Evolutionary conservation across 2,329 filamentous ascomycete species (phyloP).

Genomic region (Corniculantispora saksenae): DNA sequence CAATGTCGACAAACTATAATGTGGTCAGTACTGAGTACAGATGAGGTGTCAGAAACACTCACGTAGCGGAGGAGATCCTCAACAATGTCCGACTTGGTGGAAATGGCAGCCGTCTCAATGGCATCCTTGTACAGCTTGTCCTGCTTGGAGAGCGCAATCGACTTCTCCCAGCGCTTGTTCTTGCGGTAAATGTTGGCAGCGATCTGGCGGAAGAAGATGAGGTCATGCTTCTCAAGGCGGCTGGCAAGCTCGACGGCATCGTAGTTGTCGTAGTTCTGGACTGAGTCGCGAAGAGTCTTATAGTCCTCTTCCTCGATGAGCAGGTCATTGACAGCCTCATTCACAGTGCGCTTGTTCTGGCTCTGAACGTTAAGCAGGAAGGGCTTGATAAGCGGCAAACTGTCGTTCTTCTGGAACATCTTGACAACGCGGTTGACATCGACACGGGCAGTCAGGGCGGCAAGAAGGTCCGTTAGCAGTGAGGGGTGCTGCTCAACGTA

Average conservation of each 20-base stretch:
- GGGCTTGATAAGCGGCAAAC: conserved; percentile 96
- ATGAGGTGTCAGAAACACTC: conserved; percentile 50
- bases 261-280: conserved; percentile 99
- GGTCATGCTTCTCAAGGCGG: conserved; percentile 92
- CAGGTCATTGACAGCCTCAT: conserved; percentile 96
- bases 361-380: conserved; percentile 95
- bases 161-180: conserved; percentile 99
- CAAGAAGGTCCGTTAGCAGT: conserved; percentile 90
- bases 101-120: conserved; percentile 94
- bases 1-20: conserved; percentile 92
- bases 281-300: conserved; percentile 96
- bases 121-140: conserved; percentile 99
- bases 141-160: conserved; percentile 94
- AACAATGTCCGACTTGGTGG: conserved; percentile 85
- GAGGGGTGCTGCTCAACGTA: conserved; percentile 97
- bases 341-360: conserved; percentile 98
- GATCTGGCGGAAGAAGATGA: conserved; percentile 99
- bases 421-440: conserved; percentile 99
- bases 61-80: conserved; percentile 96
- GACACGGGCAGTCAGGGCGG: conserved; percentile 86
- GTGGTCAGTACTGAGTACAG: conserved; percentile 33
- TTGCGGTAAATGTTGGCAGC: conserved; percentile 98
- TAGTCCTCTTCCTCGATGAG: conserved; percentile 99
- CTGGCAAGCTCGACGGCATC: conserved; percentile 90
- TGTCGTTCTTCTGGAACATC: conserved; percentile 98